Evolutionary conservation across 495 filamentous ascomycete species (phyloP).

Genomic region (Penicillium diatomitis): DNA sequence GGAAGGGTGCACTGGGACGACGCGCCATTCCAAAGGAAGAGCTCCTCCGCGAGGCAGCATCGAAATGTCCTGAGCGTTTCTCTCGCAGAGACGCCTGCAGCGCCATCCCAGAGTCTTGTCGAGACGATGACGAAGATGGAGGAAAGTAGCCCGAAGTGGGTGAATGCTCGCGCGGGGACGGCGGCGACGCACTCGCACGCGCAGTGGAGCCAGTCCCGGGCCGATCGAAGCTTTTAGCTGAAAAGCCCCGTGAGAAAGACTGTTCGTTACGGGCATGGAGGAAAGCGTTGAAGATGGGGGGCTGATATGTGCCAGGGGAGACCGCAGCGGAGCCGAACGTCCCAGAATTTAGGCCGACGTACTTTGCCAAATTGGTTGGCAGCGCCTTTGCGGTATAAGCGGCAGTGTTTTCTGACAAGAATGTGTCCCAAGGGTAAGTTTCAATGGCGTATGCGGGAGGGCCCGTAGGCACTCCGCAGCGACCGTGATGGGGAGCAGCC

Average conservation of each 20-base stretch:
- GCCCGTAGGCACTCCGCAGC: slow-evolving; percentile 75
- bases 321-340: slow-evolving; percentile 65
- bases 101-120: slow-evolving; percentile 83
- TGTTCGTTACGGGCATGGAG: slow-evolving; percentile 62
- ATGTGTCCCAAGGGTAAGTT: slow-evolving; percentile 80
- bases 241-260: slow-evolving; percentile 32
- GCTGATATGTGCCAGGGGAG: slow-evolving; percentile 32
- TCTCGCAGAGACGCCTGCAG: slow-evolving; percentile 77
- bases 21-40: slow-evolving; percentile 80
- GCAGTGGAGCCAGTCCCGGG: slow-evolving; percentile 73
- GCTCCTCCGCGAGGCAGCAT: slow-evolving; percentile 72
- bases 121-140: slow-evolving; percentile 63
- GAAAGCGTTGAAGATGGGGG: slow-evolving; percentile 84
- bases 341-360: slow-evolving; percentile 78
- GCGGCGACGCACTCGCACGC: slow-evolving; percentile 59
- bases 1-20: slow-evolving; percentile 77
- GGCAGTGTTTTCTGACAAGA: slow-evolving; percentile 74
- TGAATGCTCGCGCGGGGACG: slow-evolving; percentile 65
- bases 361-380: slow-evolving; percentile 67
- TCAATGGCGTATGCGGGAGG: slow-evolving; percentile 93
- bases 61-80: slow-evolving; percentile 93
- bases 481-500: slow-evolving; percentile 81
- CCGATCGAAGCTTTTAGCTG: slow-evolving; percentile 53
- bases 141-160: slow-evolving; percentile 76
- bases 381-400: slow-evolving; percentile 64